Conservation (phyloP, 140 eudicot species). For the Cichorium intybus region DNA sequence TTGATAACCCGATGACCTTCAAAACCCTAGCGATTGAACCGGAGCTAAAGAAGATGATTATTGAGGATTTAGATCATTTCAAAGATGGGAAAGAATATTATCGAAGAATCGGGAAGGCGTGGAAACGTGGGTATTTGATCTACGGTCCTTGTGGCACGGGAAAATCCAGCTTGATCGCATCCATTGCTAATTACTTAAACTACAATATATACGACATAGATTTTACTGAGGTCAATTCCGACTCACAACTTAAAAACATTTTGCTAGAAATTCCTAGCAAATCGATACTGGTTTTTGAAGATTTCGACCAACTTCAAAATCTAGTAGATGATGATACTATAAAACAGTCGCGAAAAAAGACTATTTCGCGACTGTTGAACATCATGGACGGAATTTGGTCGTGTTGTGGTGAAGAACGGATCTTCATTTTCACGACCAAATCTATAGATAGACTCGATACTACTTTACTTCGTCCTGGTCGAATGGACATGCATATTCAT, state of each 20-base stretch:
- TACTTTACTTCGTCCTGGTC: conserved; percentile 45
- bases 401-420: conserved; percentile 48
- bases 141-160: conserved; percentile 58
- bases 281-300: conserved; percentile 55
- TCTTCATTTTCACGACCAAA: conserved; percentile 49
- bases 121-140: conserved; percentile 60
- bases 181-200: conserved; percentile 50
- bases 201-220: conserved; percentile 44
- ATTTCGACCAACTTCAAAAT: conserved; percentile 41
- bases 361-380: conserved; percentile 36
- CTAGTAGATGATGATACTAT: neutral
- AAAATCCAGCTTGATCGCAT: conserved; percentile 54
- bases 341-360: conserved; percentile 4
- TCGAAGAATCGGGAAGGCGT: conserved; percentile 48
- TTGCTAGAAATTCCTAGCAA: conserved; percentile 37
- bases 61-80: conserved; percentile 42
- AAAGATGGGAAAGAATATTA: conserved; percentile 43
- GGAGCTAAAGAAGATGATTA: conserved; percentile 31
- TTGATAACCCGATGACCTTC: conserved; percentile 54
- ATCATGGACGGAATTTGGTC: conserved; percentile 58
- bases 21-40: conserved; percentile 48
- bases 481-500: conserved; percentile 50
- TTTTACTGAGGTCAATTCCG: conserved; percentile 20
- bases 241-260: conserved; percentile 39
- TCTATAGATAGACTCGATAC: conserved; percentile 39